Conservation (phyloP, 2,329 filamentous ascomycete genomes). For the Monilinia aucupariae region DNA sequence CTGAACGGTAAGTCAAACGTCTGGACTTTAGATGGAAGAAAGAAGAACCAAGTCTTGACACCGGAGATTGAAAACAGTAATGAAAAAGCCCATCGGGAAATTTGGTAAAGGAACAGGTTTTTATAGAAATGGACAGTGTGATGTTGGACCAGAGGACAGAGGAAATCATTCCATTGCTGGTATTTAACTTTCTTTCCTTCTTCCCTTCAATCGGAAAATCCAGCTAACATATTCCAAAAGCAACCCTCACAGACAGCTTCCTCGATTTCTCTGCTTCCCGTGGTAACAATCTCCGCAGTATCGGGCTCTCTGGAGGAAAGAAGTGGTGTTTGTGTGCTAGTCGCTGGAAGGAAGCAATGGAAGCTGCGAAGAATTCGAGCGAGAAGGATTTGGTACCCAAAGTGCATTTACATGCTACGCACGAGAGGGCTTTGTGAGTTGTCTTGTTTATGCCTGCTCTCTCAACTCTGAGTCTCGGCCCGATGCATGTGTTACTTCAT, state of each 20-base stretch:
- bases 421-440: slow-evolving; percentile 35
- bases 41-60: not conserved
- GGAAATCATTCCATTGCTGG: slow-evolving; percentile 56
- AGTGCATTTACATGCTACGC: slow-evolving; percentile 37
- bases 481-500: too few species aligned
- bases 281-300: slow-evolving; percentile 53
- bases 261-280: slow-evolving; percentile 54
- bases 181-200: slow-evolving; percentile 1
- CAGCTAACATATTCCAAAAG: slow-evolving; percentile 25
- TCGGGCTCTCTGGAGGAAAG: slow-evolving; percentile 52
- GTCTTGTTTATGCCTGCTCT: not conserved
- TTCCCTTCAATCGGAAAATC: not conserved
- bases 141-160: slow-evolving; percentile 45
- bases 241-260: slow-evolving; percentile 54
- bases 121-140: slow-evolving; percentile 56
- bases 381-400: slow-evolving; percentile 29
- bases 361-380: slow-evolving; percentile 17
- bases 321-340: slow-evolving; percentile 59
- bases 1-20: slow-evolving; percentile 18
- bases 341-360: slow-evolving; percentile 52
- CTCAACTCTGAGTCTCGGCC: not conserved
- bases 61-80: slow-evolving; percentile 39
- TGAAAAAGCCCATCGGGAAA: slow-evolving; percentile 52
- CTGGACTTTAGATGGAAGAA: not conserved
- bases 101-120: slow-evolving; percentile 56